Base-by-base conservation (phyloP, 305 asterid genomes). In the Fraxinus xanthoxyloides region DNA sequence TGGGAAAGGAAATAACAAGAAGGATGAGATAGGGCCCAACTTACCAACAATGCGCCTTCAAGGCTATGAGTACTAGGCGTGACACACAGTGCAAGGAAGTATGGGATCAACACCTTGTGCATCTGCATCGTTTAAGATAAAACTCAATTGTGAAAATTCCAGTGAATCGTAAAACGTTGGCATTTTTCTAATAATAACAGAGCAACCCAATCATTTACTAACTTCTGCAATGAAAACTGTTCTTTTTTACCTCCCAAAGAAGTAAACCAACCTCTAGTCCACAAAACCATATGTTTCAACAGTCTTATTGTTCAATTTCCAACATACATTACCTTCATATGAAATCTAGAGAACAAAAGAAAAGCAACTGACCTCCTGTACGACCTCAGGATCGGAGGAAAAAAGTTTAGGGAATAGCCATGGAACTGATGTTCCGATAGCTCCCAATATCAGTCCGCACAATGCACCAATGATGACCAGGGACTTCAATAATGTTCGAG, bases 1-100 rank as follows among this genome's bases (percentile, higher is more conserved):
- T 79, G 30, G 35, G 40, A 9, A n/a, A 56, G 36, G 46, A 75
- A 75, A 65, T 54, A 24, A 87, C 23, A 31, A 75, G 67, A 83
- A 81, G 84, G 76, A 56, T 24, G 40, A 72, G 72, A 80, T 40
- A 72, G 87, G 74, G 79, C 26, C 24, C 38, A 51, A 84, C 91
- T 30, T 88, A 94, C 99, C 90, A 95, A 82, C 82, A 95, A 87
- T 54, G 98, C 92, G 84, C 99, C 99, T 91, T 95, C 99, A 59
- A 94, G 97, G 93, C 98, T 89, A 82, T 92, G 99, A 32, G 95
- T 93, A 89, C 95, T 91, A 48, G 99, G 98, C 15, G 97, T 90
- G 84, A 94, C 86, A 56, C 90, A 91, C 43, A 95, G 93, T 32
- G 99, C 92, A 79, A 93, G 90, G 87, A 90, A 92, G 88, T 84